These are phyloP conservation scores for Fusarium lyarnte DNA, from an alignment of 2,329 filamentous ascomycete species.

Conservation along the genomic window DNA sequence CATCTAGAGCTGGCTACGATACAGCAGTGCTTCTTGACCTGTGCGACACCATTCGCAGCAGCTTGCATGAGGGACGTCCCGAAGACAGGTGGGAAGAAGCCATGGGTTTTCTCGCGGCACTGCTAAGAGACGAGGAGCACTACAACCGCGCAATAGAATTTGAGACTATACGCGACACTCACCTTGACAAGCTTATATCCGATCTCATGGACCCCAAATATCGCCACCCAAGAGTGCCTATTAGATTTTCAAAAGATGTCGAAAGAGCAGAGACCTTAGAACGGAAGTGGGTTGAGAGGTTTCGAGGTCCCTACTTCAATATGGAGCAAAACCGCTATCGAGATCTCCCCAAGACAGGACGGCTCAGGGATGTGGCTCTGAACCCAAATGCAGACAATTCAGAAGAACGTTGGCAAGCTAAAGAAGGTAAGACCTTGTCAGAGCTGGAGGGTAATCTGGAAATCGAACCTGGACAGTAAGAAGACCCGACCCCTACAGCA, in stretches of 20 bases:
- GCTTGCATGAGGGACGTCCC: constrained; percentile 47
- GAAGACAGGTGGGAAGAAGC: constrained; percentile 50
- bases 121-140: constrained; percentile 51
- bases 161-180: constrained; percentile 50
- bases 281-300: constrained; percentile 56
- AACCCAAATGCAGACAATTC: constrained; percentile 44
- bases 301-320: constrained; percentile 55
- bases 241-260: constrained; percentile 48
- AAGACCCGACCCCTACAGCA: constrained; percentile 32
- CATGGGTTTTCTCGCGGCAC: constrained; percentile 52
- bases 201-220: constrained; percentile 51
- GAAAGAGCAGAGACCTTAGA: constrained; percentile 52
- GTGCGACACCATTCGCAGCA: constrained; percentile 54
- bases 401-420: constrained; percentile 51
- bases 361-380: constrained; percentile 55
- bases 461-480: constrained; percentile 62
- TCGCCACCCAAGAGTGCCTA: constrained; percentile 40
- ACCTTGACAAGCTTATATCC: constrained; percentile 57
- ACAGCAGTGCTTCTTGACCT: constrained; percentile 47
- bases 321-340: constrained; percentile 56
- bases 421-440: constrained; percentile 47
- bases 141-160: constrained; percentile 49
- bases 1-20: constrained; percentile 22
- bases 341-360: constrained; percentile 49
- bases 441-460: constrained; percentile 53